Percentiles rank a stretch among this genome's conserved stretches.
Evolutionary conservation across 352 stramenopile species (phyloP).

Genomic region (Pythium grandisporangium): DNA sequence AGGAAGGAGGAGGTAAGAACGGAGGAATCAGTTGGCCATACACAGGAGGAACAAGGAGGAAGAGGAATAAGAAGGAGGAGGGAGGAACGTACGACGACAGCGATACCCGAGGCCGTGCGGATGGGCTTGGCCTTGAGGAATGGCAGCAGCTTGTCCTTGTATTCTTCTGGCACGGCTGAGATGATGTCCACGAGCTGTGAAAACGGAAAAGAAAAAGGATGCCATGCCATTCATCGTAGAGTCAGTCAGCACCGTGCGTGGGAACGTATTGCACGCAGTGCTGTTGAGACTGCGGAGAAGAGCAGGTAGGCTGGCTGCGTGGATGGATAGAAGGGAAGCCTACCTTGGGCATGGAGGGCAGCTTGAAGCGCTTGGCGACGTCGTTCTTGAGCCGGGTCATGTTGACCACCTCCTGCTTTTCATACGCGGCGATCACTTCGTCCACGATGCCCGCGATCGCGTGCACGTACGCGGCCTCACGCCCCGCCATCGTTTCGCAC

Average conservation of each 20-base stretch:
- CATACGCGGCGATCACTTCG: slow-evolving; percentile 87
- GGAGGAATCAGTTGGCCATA: too few relatives aligned
- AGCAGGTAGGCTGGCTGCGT: too few relatives aligned
- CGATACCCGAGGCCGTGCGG: slow-evolving; percentile 91
- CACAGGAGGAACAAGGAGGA: too few relatives aligned
- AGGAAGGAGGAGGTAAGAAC: too few relatives aligned
- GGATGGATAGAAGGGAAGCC: too few relatives aligned
- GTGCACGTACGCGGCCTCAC: slow-evolving; percentile 48
- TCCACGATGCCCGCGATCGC: slow-evolving; percentile 89
- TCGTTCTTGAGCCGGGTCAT: slow-evolving; percentile 92
- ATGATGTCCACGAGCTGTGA: slow-evolving; percentile 92
- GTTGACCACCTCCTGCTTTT: slow-evolving; percentile 86
- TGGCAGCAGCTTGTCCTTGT: slow-evolving; percentile 88
- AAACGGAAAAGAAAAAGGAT: neutral
- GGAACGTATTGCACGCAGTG: too few relatives aligned
- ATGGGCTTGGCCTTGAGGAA: slow-evolving; percentile 94
- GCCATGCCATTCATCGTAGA: neutral
- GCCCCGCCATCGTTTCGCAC: slow-evolving; percentile 9
- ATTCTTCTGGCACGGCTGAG: slow-evolving; percentile 89
- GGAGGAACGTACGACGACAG: slow-evolving; percentile 75
- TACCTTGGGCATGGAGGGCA: slow-evolving; percentile 88
- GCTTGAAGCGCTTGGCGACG: slow-evolving; percentile 85
- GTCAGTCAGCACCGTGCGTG: too few relatives aligned
- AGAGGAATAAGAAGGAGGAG: neutral
- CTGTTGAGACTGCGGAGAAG: too few relatives aligned